Evolutionary conservation across 176 grass and related monocot species (phyloP), one percentile per base, ranked within the genome.

Genomic region (Coix lacrymajobi): DNA sequence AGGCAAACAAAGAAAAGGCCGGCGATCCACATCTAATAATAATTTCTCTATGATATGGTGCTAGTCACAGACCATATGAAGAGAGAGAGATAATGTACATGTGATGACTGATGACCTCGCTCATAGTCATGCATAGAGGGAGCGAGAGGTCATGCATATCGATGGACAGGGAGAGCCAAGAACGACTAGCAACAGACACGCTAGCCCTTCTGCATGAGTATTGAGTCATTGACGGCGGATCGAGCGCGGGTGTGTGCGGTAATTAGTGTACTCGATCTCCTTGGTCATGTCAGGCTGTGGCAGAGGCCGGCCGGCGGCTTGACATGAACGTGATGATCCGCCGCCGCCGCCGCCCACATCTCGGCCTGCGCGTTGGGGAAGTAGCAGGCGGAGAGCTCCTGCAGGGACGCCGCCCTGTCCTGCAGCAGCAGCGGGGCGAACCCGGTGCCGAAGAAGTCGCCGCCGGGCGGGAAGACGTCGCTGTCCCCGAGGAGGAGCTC

Each of bases 371-470:
- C 38, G 79, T 69, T 79, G 32, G 88, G 88, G 14, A 90, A 90
- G 84, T 90, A 87, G 75, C 69, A 90, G 4, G 88, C 80, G 2
- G 88, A 74, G 69, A 87, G 75, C 84, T 90, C 84, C 69, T 78
- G 80, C 36, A 82, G 72, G 66, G 71, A 22, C 52, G 57, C 7
- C 15, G 37, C 54, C 37, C 39, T 67, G 39, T 90, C 84, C 2
- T 79, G 79, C 20, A 90, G 73, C 57, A 58, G 73, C 78, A 57
- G 8, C 4, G 61, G n/a, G 22, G 54, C 22, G 48, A 90, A 87
- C 61, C 84, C 80, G 38, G 75, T 52, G 60, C 67, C 75, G 69
- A 90, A 83, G 75, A 84, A 22, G 62, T 90, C 75, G 8, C 79
- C 75, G n/a, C 11, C 12, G 1, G 84, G 32, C 40, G 68, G 49